phyloP scores from a whole-genome alignment of 148 eudicot genomes.

The Polygonum maritimum region DNA sequence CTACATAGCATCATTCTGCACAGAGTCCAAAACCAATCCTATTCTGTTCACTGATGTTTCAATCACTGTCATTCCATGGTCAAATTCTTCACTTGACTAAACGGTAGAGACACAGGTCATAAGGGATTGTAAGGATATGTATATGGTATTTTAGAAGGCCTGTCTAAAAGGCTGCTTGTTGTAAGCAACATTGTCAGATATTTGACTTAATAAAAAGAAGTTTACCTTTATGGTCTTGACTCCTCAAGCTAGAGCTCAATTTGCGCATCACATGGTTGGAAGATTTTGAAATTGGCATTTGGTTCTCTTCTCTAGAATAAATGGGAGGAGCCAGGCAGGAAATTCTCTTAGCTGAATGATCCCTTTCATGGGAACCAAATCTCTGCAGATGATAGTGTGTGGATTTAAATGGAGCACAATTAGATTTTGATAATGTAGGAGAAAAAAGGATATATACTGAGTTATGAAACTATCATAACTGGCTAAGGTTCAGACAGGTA shows the following conservation, averaged over 20 bases:
- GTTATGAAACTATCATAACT: neutral
- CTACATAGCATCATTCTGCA: slow-evolving; percentile 88
- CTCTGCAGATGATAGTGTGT: slow-evolving; percentile 30
- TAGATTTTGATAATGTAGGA: neutral
- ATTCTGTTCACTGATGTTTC: slow-evolving; percentile 73
- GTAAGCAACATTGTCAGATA: neutral
- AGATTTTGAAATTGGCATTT: slow-evolving; percentile 51
- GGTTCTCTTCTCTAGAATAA: slow-evolving; percentile 69
- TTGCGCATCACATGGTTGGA: slow-evolving; percentile 50
- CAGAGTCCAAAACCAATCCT: slow-evolving; percentile 75
- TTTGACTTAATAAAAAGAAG: slow-evolving; percentile 5
- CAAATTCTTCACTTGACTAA: slow-evolving; percentile 70
- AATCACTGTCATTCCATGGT: slow-evolving; percentile 52
- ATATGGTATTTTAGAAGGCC: neutral
- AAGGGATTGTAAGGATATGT: neutral
- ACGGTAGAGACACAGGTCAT: slow-evolving; percentile 28
- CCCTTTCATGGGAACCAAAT: slow-evolving; percentile 75
- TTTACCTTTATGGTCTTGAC: slow-evolving; percentile 62
- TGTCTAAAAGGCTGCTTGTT: neutral
- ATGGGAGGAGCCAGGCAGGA: slow-evolving; percentile 45
- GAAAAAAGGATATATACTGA: neutral
- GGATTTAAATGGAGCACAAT: neutral
- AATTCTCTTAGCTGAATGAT: slow-evolving; percentile 47
- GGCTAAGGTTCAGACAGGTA: neutral
- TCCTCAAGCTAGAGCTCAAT: slow-evolving; percentile 48